phyloP scores from a whole-genome alignment of 805 yeast species.

The Lachancea kluyveri region DNA sequence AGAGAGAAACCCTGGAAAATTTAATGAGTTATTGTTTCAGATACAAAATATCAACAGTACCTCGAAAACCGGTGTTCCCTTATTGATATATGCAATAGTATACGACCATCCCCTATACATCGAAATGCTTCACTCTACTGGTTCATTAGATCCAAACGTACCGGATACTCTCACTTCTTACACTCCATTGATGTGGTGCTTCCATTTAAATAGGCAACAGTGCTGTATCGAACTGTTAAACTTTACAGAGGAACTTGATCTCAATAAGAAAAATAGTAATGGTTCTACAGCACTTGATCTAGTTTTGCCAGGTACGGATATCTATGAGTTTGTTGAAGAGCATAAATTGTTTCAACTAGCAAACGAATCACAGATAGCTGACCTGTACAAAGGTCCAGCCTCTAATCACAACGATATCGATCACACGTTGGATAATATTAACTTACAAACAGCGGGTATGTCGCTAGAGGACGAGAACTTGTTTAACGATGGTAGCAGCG shows the following conservation, averaged over 20 bases:
- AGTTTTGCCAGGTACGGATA: constrained; percentile 48
- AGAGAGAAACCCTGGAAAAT: constrained; percentile 16
- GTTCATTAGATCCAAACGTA: constrained; percentile 41
- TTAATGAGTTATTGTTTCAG: constrained; percentile 12
- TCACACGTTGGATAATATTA: constrained; percentile 31
- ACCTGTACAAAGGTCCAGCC: constrained; percentile 8
- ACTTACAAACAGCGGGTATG: constrained; percentile 37
- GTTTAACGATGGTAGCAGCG: too few relatives aligned
- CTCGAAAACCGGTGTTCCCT: constrained; percentile 36
- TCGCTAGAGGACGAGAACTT: constrained; percentile 10
- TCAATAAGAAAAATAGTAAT: constrained; percentile 33
- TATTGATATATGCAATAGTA: constrained; percentile 49
- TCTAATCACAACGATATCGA: constrained; percentile 25
- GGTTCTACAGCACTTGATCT: constrained; percentile 45
- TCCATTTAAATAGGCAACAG: constrained; percentile 50
- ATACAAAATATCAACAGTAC: constrained; percentile 18
- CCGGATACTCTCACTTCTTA: constrained; percentile 46
- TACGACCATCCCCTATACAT: constrained; percentile 44
- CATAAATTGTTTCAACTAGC: constrained; percentile 37
- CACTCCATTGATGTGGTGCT: constrained; percentile 85
- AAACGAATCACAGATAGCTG: constrained; percentile 12
- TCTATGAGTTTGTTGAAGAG: constrained; percentile 51
- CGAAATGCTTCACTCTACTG: constrained; percentile 38
- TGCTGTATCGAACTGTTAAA: constrained; percentile 53
- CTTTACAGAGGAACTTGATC: constrained; percentile 51